Evolutionary conservation across 129 eudicot genomes (phyloP).

Genomic region (Solidago caesia): DNA sequence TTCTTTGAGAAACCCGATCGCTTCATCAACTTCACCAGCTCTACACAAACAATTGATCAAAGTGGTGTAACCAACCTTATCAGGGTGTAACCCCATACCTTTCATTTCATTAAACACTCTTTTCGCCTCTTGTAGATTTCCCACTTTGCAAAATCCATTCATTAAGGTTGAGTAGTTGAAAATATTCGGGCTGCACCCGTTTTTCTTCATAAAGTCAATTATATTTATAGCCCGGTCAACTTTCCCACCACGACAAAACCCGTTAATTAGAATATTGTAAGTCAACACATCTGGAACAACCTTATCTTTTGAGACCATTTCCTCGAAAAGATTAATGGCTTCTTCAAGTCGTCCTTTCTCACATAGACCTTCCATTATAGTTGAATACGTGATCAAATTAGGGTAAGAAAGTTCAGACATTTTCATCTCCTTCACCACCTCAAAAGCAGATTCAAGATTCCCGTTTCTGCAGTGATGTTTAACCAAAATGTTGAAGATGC

Average conservation of each 20-base stretch:
- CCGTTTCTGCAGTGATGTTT: conserved; percentile 85
- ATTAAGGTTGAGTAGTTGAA: conserved; percentile 61
- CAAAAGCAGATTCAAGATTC: conserved; percentile 68
- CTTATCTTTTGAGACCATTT: conserved; percentile 71
- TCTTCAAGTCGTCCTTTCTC: conserved; percentile 56
- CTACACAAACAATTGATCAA: conserved; percentile 63
- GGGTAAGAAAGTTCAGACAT: conserved; percentile 51
- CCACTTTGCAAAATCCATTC: conserved; percentile 75
- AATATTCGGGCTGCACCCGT: conserved; percentile 76
- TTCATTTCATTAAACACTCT: conserved; percentile 61
- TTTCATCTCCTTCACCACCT: conserved; percentile 81
- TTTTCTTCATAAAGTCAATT: conserved; percentile 69
- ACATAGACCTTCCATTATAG: conserved; percentile 75
- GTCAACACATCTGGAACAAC: conserved; percentile 77
- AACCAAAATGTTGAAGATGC: conserved; percentile 86
- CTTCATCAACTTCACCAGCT: conserved; percentile 50
- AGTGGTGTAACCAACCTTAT: conserved; percentile 66
- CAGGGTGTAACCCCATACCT: conserved; percentile 49
- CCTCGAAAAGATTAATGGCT: conserved; percentile 72
- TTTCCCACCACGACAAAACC: conserved; percentile 72
- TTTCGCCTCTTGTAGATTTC: conserved; percentile 58
- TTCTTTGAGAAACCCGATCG: conserved; percentile 59
- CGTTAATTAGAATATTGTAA: conserved; percentile 68
- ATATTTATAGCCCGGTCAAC: conserved; percentile 66
- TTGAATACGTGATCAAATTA: conserved; percentile 75